Conservation (phyloP, 805 yeast species). For the Yamadazyma endophytica region DNA sequence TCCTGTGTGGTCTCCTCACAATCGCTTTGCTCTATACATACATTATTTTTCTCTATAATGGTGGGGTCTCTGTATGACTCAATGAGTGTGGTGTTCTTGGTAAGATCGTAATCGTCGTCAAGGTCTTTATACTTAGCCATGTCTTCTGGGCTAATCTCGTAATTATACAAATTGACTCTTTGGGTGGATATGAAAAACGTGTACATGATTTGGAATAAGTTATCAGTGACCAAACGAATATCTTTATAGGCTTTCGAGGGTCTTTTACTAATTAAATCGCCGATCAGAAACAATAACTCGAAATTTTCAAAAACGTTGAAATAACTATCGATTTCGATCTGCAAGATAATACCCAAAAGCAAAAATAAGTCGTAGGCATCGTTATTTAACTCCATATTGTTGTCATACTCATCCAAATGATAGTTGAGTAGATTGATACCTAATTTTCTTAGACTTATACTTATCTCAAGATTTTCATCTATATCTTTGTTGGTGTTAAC, state of each 20-base stretch:
- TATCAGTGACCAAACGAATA: slow-evolving; percentile 1
- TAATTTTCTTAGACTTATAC: slow-evolving; percentile 33
- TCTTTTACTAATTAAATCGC: slow-evolving; percentile 25
- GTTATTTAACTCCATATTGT: slow-evolving; percentile 12
- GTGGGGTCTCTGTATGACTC: slow-evolving; percentile 1
- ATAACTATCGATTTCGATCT: slow-evolving; percentile 33
- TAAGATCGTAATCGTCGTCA: slow-evolving; percentile 31
- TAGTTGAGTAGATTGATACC: slow-evolving; percentile 31
- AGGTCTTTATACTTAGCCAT: slow-evolving; percentile 43
- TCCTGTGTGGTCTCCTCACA: slow-evolving; percentile 9
- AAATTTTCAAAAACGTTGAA: slow-evolving; percentile 41
- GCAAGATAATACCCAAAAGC: slow-evolving; percentile 33
- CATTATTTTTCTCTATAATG: background rate
- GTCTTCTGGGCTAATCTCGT: slow-evolving; percentile 33
- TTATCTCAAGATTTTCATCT: slow-evolving; percentile 20
- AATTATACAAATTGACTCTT: slow-evolving; percentile 44
- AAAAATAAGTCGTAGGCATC: slow-evolving; percentile 29
- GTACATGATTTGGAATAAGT: slow-evolving; percentile 12
- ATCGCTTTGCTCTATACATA: slow-evolving; percentile 6
- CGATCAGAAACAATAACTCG: slow-evolving; percentile 38
- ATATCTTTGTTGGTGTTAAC: slow-evolving; percentile 13
- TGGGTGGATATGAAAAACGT: slow-evolving; percentile 44
- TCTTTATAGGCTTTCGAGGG: background rate
- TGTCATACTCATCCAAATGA: slow-evolving; percentile 40
- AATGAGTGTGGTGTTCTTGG: no score